Base-by-base conservation (phyloP, 192 early-diverging fungal species). In the Linnemannia elongata region DNA sequence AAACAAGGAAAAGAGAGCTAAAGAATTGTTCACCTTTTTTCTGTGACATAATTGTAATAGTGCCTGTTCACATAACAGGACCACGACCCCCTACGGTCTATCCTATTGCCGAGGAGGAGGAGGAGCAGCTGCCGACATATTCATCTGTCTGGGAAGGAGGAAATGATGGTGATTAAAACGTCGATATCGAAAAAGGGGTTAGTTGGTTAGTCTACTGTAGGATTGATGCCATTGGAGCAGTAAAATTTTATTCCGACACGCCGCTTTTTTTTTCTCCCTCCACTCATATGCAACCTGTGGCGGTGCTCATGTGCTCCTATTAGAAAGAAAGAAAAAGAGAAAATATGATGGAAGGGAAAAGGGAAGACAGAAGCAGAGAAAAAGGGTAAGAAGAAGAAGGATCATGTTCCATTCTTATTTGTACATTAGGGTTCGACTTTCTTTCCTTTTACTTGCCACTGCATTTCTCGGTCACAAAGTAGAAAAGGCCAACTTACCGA, bases 41-140 rank as follows among this genome's bases (percentile, higher is more conserved):
- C n/a, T 57, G 55, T 57, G 55, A 27, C n/a, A 57, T 57, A 10
- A 54, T 68, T 30, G n/a, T 60, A 47, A 13, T 63, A 85, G 83
- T 85, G 83, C 72, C 70, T 17, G 74, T 85, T 54, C 47, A 79
- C 49, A 54, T 85, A 22, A 85, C 83, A 1, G 83, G 47, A 18
- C 83, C 83, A 27, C 18, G 83, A 73, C 83, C 83, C 8, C 82
- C 82, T 22, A 74, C 76, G 4, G 77, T 10, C 7, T n/a, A 78
- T 7, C 33, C 38, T 4, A 49, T 49, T 17, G 8, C 42, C 8
- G 83, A 85, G 33, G 77, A 75, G 49, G 49, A 52, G 20, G 49
- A 18, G 20, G 49, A 52, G 18, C 20, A 18, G 18, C 47, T 85
- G 15, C 83, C 83, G 12, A 68, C 83, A 13, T 85, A 85, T 38